Percentiles rank a stretch among this genome's conserved stretches.
These are phyloP conservation scores for Thyridium curvatum DNA, from an alignment of 2,329 filamentous ascomycete species.

Conservation along the genomic window DNA sequence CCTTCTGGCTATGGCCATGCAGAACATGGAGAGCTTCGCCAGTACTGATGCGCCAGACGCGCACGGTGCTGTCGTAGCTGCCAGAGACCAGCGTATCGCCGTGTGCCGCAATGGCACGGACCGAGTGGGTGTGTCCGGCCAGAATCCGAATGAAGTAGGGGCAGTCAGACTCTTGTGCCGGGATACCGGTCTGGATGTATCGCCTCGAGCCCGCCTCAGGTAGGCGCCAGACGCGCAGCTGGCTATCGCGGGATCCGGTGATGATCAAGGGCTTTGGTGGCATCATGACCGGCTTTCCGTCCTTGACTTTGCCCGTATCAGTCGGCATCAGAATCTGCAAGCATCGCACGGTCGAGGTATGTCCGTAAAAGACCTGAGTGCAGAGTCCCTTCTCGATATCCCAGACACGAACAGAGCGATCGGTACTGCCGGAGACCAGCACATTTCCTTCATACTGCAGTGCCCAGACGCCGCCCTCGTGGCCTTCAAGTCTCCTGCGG, in stretches of 20 bases:
- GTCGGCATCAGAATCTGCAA: slow-evolving; percentile 89
- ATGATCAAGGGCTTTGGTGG: slow-evolving; percentile 94
- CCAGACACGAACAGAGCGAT: slow-evolving; percentile 98
- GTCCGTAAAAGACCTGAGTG: slow-evolving; percentile 93
- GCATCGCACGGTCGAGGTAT: slow-evolving; percentile 95
- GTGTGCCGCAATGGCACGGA: slow-evolving; percentile 90
- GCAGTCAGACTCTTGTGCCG: slow-evolving; percentile 71
- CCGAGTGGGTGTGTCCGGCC: slow-evolving; percentile 83
- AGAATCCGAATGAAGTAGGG: slow-evolving; percentile 91
- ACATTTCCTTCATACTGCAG: slow-evolving; percentile 94
- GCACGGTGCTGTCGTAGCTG: slow-evolving; percentile 91
- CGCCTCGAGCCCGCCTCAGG: slow-evolving; percentile 71
- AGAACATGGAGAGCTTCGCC: slow-evolving; percentile 81
- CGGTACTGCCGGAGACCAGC: slow-evolving; percentile 91
- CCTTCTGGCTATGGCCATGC: slow-evolving; percentile 83
- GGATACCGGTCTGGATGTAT: slow-evolving; percentile 73
- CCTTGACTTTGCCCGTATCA: slow-evolving; percentile 62
- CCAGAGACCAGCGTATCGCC: slow-evolving; percentile 95
- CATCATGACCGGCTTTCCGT: slow-evolving; percentile 78
- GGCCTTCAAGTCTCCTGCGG: slow-evolving; percentile 77
- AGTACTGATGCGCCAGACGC: slow-evolving; percentile 96
- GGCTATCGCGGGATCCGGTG: slow-evolving; percentile 91
- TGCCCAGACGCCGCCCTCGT: slow-evolving; percentile 97
- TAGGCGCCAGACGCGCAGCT: slow-evolving; percentile 88
- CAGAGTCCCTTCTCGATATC: slow-evolving; percentile 91